Evolutionary conservation across 2,329 filamentous ascomycete species (phyloP).

Genomic region (Ophiobolus disseminans): DNA sequence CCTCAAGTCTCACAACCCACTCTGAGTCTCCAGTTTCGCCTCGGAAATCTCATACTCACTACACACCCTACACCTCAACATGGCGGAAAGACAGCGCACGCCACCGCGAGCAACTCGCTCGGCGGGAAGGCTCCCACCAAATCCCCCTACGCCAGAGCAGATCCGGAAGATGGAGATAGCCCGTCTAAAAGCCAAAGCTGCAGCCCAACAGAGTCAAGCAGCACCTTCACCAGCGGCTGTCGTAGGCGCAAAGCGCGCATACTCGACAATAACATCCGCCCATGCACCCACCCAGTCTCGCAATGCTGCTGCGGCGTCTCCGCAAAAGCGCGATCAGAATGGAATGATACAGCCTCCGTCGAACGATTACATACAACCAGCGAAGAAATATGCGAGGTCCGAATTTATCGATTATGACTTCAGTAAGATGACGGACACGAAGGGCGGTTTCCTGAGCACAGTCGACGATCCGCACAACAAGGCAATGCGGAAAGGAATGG

Average conservation of each 20-base stretch:
- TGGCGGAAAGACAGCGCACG: constrained; percentile 55
- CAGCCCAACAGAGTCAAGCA: constrained; percentile 58
- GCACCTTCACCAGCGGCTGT: constrained; percentile 38
- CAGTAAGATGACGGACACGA: constrained; percentile 96
- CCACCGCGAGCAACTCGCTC: constrained; percentile 53
- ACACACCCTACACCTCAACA: constrained; percentile 14
- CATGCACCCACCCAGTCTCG: constrained; percentile 63
- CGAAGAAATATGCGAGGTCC: constrained; percentile 81
- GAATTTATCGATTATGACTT: constrained; percentile 95
- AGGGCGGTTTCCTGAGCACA: constrained; percentile 89
- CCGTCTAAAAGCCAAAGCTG: constrained; percentile 85
- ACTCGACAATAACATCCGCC: constrained; percentile 67
- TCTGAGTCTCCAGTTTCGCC: background rate
- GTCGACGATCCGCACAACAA: constrained; percentile 92
- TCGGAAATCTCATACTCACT: no score
- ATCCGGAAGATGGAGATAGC: constrained; percentile 76
- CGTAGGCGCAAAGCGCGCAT: constrained; percentile 73
- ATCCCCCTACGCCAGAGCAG: constrained; percentile 66
- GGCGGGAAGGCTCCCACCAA: constrained; percentile 51
- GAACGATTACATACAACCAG: constrained; percentile 70
- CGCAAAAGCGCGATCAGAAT: constrained; percentile 44
- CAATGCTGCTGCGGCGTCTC: constrained; percentile 67
- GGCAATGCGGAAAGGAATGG: constrained; percentile 60
- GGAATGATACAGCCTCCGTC: constrained; percentile 44
- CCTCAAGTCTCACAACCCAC: background rate